phyloP scores from a whole-genome alignment of 176 grass and related monocot genomes.

The Carex littledalei region DNA sequence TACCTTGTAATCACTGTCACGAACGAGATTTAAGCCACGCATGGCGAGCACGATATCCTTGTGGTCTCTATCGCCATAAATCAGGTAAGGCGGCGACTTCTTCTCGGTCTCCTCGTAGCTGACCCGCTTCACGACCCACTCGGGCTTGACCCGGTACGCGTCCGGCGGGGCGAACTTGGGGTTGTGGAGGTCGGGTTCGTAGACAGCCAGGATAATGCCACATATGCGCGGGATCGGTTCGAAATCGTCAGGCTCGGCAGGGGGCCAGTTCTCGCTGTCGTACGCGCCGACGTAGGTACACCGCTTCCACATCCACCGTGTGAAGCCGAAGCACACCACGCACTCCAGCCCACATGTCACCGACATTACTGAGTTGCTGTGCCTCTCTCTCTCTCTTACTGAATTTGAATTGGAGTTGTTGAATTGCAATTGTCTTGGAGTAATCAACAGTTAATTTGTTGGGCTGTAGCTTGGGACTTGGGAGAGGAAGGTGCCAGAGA shows the following conservation, averaged over 20 bases:
- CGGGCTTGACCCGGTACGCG: constrained; percentile 34
- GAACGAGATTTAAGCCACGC: constrained; percentile 90
- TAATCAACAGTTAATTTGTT: neutral
- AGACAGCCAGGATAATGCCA: constrained; percentile 65
- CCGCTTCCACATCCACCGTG: constrained; percentile 90
- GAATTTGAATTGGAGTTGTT: no score
- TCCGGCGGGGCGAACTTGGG: constrained; percentile 49
- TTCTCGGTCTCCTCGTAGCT: constrained; percentile 47
- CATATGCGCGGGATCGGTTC: constrained; percentile 75
- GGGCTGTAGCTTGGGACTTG: neutral
- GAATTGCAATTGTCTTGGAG: neutral
- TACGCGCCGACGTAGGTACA: constrained; percentile 91
- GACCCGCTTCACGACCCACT: constrained; percentile 47
- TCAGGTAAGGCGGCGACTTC: constrained; percentile 63
- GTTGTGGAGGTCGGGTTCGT: constrained; percentile 48
- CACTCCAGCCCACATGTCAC: constrained; percentile 88
- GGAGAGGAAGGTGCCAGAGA: constrained; percentile 8
- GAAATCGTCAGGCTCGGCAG: constrained; percentile 52
- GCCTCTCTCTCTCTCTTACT: neutral
- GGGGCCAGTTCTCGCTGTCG: constrained; percentile 95
- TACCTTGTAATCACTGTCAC: constrained; percentile 92
- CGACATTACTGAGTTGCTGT: constrained; percentile 53
- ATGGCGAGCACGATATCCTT: constrained; percentile 80
- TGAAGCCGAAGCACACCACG: constrained; percentile 74
- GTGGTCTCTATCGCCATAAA: constrained; percentile 54